Base-by-base conservation (phyloP, 2,329 filamentous ascomycete genomes). In the Colletotrichum coccodes region DNA sequence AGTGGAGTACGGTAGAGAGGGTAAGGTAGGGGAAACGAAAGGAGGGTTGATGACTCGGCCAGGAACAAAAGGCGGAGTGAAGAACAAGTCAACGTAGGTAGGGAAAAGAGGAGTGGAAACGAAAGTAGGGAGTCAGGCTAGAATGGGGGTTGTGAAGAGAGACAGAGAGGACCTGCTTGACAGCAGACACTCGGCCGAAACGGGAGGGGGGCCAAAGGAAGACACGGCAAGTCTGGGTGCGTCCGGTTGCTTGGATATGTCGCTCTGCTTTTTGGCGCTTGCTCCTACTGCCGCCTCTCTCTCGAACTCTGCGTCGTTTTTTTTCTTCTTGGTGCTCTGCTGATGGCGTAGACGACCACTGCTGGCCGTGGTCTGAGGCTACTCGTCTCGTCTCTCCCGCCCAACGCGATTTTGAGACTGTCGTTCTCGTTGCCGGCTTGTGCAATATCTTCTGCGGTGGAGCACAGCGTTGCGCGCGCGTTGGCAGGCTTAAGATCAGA, bases 1-100 rank as follows among this genome's bases (percentile, higher is more conserved):
- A 65, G 71, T 71, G 68, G 70, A 72, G 71, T 60, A 64, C 57
- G 53, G 50, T 34, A 63, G 56, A 68, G 42, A 64, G 60, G 71
- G 60, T 34, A 66, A 52, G 59, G 65, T 71, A 67, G 64, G 68
- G 64, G 47, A 69, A 65, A 56, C 64, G 56, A 64, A 46, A 67
- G 44, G 62, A 60, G 60, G 60, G 60, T 67, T 61, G 63, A 71
- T 64, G 52, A 61, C 64, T 65, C 60, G 71, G 61, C 57, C 47
- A 69, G 59, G 53, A 56, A 44, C 69, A 57, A 61, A 46, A 63
- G 53, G 58, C 58, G 50, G 58, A 63, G 60, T 53, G 62, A 61
- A 57, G 52, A 70, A 63, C 50, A 47, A 46, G 42, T 52, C 63
- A 28, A 52, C 23, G 63, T 68, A 56, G 61, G 46, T 49, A 34